These are phyloP conservation scores for Neoboletus magnificus DNA, from an alignment of 768 basidiomycete species.

Conservation along the genomic window DNA sequence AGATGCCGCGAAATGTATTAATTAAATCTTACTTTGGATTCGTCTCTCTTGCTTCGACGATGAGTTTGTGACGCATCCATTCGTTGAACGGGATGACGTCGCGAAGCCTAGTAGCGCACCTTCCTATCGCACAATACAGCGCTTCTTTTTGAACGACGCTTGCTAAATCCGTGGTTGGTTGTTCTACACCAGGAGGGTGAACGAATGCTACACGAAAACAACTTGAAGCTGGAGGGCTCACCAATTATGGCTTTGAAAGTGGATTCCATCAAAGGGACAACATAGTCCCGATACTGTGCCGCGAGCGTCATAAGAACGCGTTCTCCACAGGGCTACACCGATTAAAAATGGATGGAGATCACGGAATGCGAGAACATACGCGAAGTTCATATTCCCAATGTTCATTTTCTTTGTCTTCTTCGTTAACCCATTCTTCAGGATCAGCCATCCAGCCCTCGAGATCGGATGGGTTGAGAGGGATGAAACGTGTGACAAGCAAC, in stretches of 20 bases:
- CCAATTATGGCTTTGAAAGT: slow-evolving; percentile 62
- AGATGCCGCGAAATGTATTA: slow-evolving; percentile 3
- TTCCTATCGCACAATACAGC: slow-evolving; percentile 85
- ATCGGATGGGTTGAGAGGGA: slow-evolving; percentile 80
- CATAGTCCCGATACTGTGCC: slow-evolving; percentile 63
- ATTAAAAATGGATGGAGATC: background rate
- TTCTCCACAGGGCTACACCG: slow-evolving; percentile 80
- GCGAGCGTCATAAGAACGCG: slow-evolving; percentile 83
- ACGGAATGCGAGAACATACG: slow-evolving; percentile 43
- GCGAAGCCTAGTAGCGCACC: slow-evolving; percentile 64
- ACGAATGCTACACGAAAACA: background rate
- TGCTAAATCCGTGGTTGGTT: slow-evolving; percentile 50
- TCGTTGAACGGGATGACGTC: slow-evolving; percentile 62
- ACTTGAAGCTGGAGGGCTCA: slow-evolving; percentile 25
- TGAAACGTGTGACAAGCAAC: slow-evolving; percentile 77
- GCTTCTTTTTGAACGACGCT: slow-evolving; percentile 79
- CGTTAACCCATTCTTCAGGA: slow-evolving; percentile 93
- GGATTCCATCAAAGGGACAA: slow-evolving; percentile 60
- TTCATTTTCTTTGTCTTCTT: slow-evolving; percentile 86
- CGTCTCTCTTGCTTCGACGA: slow-evolving; percentile 54
- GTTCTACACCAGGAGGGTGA: slow-evolving; percentile 28
- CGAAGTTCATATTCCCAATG: slow-evolving; percentile 93
- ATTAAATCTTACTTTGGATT: slow-evolving; percentile 50
- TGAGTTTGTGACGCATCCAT: slow-evolving; percentile 64
- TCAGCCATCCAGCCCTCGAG: slow-evolving; percentile 81